Percentiles rank a stretch among this genome's conserved stretches.
These are phyloP conservation scores for Lathyrus sativus DNA, from an alignment of 306 rosid genomes.

Conservation along the genomic window DNA sequence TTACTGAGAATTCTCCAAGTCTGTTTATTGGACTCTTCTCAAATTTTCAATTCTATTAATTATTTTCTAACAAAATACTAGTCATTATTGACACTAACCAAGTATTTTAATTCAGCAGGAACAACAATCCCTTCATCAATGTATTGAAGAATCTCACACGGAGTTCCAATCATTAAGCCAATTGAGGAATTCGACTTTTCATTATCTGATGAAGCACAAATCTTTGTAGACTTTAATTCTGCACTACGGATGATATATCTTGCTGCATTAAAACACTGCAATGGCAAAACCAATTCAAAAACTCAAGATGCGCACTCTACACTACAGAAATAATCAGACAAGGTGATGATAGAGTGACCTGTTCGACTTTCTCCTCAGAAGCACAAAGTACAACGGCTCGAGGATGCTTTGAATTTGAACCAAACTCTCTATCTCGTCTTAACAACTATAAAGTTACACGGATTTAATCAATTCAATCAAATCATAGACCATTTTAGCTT, in stretches of 20 bases:
- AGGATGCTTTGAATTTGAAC: constrained; percentile 70
- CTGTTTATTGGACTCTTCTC: no score
- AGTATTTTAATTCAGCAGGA: constrained; percentile 70
- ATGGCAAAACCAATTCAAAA: constrained; percentile 30
- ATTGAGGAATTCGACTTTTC: constrained; percentile 57
- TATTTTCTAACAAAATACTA: background rate
- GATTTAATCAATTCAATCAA: background rate
- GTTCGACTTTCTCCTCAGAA: constrained; percentile 78
- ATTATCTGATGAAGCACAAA: constrained; percentile 35
- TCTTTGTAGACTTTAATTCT: constrained; percentile 65
- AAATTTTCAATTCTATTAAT: no score
- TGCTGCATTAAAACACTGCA: constrained; percentile 83
- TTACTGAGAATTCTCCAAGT: no score
- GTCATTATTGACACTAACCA: constrained; percentile 51
- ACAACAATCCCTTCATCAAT: constrained; percentile 79
- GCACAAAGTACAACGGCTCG: constrained; percentile 77
- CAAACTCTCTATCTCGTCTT: constrained; percentile 57
- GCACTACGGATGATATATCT: constrained; percentile 64
- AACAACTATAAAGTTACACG: constrained; percentile 53
- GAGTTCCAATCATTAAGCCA: constrained; percentile 81
- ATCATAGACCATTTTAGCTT: background rate
- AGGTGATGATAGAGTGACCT: constrained; percentile 46
- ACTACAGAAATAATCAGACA: constrained; percentile 10
- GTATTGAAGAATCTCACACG: constrained; percentile 75
- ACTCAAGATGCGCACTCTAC: constrained; percentile 17